Percentiles rank a stretch among this genome's conserved stretches.
phyloP scores from a whole-genome alignment of 345 rosid species.

The Eucalyptus brandiana region DNA sequence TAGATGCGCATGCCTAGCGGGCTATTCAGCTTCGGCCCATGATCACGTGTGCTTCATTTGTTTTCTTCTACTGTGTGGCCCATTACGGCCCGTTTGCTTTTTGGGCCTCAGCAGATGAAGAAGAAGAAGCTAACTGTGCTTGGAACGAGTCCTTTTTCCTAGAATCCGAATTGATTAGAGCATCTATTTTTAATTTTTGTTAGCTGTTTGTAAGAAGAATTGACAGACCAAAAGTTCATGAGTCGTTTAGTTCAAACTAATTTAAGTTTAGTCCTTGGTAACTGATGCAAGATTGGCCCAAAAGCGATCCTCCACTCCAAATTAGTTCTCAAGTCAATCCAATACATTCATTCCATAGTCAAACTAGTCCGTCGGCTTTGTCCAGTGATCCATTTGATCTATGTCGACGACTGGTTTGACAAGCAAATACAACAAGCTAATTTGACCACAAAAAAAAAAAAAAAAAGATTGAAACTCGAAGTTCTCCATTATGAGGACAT shows the following conservation, averaged over 20 bases:
- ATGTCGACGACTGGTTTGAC: not conserved
- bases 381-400: not conserved
- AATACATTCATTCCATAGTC: not conserved
- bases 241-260: not conserved
- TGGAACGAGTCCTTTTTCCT: not conserved
- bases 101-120: not conserved
- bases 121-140: not conserved
- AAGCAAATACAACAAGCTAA: not conserved
- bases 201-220: not conserved
- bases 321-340: not conserved
- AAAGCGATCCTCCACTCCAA: not conserved
- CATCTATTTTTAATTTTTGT: not conserved
- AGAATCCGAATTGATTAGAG: not conserved
- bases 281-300: not conserved
- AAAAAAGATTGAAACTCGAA: not conserved
- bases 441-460: not conserved
- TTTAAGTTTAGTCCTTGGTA: not conserved
- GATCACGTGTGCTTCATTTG: not conserved
- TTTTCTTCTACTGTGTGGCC: not conserved
- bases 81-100: not conserved
- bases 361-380: not conserved
- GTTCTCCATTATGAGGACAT: not conserved
- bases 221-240: not conserved
- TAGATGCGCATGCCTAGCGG: not conserved
- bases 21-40: not conserved